Evolutionary conservation across 202 grass and related monocot genomes (phyloP).

Genomic region (Setaria italica): DNA sequence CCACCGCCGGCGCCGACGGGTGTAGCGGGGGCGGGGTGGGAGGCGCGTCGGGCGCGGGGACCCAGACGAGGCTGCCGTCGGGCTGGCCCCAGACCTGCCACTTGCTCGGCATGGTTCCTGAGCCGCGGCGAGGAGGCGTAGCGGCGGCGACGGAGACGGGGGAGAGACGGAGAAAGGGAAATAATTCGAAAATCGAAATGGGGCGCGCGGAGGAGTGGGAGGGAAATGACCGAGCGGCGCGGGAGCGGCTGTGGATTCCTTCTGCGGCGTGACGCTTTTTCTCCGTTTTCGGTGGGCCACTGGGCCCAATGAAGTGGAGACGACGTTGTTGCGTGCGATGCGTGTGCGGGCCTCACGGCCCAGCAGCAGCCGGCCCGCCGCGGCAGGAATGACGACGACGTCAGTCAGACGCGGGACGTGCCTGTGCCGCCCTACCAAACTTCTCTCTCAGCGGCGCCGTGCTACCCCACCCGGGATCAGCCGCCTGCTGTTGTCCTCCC

Average conservation of each 20-base stretch:
- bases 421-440: too few species aligned
- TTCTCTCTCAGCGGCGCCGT: too few species aligned
- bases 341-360: not conserved
- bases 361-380: not conserved
- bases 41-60: constrained; percentile 36
- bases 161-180: not conserved
- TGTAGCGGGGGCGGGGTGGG: not conserved
- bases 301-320: not conserved
- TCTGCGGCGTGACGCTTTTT: not conserved
- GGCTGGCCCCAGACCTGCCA: constrained; percentile 68
- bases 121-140: not conserved
- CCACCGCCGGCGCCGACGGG: not conserved
- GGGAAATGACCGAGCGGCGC: not conserved
- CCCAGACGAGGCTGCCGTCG: constrained; percentile 69
- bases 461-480: too few species aligned
- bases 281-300: not conserved
- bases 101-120: constrained; percentile 40
- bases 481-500: not conserved
- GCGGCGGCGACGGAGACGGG: constrained; percentile 4
- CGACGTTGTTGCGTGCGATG: not conserved
- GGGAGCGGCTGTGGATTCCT: constrained; percentile 4
- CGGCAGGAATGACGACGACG: too few species aligned
- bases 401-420: too few species aligned
- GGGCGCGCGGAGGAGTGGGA: not conserved
- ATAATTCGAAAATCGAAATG: not conserved